phyloP scores from a whole-genome alignment of 257 asterid species.

The Schizonepeta tenuifolia region DNA sequence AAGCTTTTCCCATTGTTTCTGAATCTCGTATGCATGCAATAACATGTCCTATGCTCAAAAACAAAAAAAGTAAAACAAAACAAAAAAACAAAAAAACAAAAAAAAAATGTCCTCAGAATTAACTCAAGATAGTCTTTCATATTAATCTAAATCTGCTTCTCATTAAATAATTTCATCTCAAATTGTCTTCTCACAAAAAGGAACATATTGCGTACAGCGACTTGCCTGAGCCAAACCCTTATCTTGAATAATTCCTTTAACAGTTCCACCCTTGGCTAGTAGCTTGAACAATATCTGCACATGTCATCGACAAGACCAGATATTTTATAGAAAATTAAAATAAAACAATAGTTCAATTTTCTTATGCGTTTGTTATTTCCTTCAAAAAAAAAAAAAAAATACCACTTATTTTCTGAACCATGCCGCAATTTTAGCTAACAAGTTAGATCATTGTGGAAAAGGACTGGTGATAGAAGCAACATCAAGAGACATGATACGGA shows the following conservation, averaged over 20 bases:
- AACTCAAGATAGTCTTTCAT: background rate
- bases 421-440: background rate
- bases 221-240: constrained; percentile 95
- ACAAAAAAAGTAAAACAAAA: too few relatives aligned
- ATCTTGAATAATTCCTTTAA: constrained; percentile 84
- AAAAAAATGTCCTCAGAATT: too few relatives aligned
- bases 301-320: constrained; percentile 26
- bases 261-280: constrained; percentile 92
- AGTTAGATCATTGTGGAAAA: background rate
- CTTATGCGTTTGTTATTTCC: background rate
- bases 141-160: background rate
- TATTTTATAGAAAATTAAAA: background rate
- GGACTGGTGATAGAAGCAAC: background rate
- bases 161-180: constrained; percentile 4
- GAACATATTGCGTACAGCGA: constrained; percentile 13
- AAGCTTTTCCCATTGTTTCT: background rate
- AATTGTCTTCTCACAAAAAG: background rate
- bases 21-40: background rate
- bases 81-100: too few relatives aligned
- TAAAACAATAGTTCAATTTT: background rate
- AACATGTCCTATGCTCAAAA: too few relatives aligned
- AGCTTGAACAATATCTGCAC: constrained; percentile 86
- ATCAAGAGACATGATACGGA: background rate
- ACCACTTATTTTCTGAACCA: too few relatives aligned
- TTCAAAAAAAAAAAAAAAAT: too few relatives aligned